Conservation (phyloP, 371 early-diverging fungal genomes). For the Ecytonucleospora hepatopenaei region DNA sequence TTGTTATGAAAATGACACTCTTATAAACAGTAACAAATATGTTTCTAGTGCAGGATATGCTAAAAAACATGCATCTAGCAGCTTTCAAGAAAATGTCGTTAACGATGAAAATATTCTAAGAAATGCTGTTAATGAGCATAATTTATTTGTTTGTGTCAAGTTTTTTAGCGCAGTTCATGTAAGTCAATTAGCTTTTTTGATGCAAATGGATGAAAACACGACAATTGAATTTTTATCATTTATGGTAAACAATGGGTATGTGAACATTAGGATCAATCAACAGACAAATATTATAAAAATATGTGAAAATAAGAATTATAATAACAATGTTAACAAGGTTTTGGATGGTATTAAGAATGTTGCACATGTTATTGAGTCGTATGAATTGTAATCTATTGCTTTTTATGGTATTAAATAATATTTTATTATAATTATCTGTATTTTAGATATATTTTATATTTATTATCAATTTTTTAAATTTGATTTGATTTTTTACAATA, state of each 20-base stretch:
- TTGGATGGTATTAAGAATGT: constrained; percentile 50
- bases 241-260: constrained; percentile 45
- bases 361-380: constrained; percentile 44
- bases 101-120: background rate
- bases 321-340: constrained; percentile 26
- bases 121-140: constrained; percentile 43
- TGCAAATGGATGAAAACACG: constrained; percentile 26
- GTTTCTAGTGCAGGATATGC: too few species aligned
- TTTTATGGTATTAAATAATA: background rate
- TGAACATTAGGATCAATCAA: constrained; percentile 46
- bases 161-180: constrained; percentile 40
- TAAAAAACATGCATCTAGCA: too few species aligned
- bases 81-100: constrained; percentile 12
- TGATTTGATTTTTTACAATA: too few species aligned
- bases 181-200: constrained; percentile 18
- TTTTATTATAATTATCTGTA: too few species aligned
- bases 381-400: background rate
- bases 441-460: too few species aligned
- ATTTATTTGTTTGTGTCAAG: constrained; percentile 38
- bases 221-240: constrained; percentile 30
- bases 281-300: constrained; percentile 39
- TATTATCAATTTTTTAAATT: too few species aligned
- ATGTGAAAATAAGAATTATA: constrained; percentile 40
- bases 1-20: background rate
- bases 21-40: too few species aligned